Conservation (phyloP, 2,329 filamentous ascomycete species). For the Rhytidhysteron rufulum region DNA sequence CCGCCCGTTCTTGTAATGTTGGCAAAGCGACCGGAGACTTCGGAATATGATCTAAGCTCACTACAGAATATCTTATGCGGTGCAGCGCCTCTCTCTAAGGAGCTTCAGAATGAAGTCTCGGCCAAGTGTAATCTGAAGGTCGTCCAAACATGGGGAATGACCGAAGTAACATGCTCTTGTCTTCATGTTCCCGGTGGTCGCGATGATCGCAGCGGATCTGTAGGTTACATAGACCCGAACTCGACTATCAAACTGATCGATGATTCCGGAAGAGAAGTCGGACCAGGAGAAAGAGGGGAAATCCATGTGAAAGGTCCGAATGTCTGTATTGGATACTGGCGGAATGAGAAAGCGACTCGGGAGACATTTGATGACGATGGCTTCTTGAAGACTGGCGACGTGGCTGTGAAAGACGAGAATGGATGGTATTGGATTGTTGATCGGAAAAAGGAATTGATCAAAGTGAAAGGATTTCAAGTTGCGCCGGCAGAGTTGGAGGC, state of each 20-base stretch:
- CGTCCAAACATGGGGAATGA: constrained; percentile 40
- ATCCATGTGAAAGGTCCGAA: constrained; percentile 37
- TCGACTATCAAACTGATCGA: constrained; percentile 36
- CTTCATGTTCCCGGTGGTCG: constrained; percentile 34
- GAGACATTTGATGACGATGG: constrained; percentile 34
- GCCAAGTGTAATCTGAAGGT: constrained; percentile 29
- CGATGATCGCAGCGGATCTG: constrained; percentile 30
- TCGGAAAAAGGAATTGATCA: constrained; percentile 50
- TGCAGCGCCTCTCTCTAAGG: constrained; percentile 36
- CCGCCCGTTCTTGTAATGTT: constrained; percentile 38
- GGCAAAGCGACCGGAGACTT: constrained; percentile 33
- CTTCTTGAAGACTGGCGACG: constrained; percentile 32
- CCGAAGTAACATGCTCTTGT: constrained; percentile 34
- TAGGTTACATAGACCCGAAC: constrained; percentile 35
- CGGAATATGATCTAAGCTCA: constrained; percentile 26
- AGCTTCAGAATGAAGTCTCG: constrained; percentile 39
- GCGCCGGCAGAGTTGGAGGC: constrained; percentile 58
- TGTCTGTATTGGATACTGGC: constrained; percentile 38
- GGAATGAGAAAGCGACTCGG: constrained; percentile 33
- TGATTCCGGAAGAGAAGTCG: constrained; percentile 37
- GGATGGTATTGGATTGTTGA: constrained; percentile 28
- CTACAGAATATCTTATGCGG: constrained; percentile 35
- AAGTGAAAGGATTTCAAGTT: constrained; percentile 58
- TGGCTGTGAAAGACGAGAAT: constrained; percentile 29
- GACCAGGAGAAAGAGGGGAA: constrained; percentile 30